phyloP scores from a whole-genome alignment of 164 flowering plant genomes.

The Akebia trifoliata region DNA sequence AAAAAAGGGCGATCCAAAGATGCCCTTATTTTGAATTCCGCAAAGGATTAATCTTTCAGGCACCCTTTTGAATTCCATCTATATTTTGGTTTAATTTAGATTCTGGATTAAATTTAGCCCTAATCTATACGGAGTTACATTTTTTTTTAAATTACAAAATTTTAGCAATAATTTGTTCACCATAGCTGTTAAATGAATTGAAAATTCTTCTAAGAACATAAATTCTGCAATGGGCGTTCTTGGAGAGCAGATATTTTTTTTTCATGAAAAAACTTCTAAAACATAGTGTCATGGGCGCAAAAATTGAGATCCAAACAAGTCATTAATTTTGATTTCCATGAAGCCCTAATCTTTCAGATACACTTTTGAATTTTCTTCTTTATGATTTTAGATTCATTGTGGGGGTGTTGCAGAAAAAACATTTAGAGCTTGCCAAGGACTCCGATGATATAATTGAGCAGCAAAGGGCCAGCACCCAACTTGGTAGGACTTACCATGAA shows the following conservation, averaged over 20 bases:
- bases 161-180: too few species aligned
- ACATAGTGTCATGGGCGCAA: not conserved
- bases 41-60: too few species aligned
- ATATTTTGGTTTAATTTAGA: not conserved
- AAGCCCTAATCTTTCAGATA: too few species aligned
- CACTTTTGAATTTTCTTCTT: not conserved
- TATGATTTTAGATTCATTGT: not conserved
- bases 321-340: not conserved
- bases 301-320: not conserved
- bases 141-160: too few species aligned
- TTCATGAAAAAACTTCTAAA: too few species aligned
- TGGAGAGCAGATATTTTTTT: too few species aligned
- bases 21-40: too few species aligned
- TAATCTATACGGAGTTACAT: too few species aligned
- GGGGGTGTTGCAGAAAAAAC: constrained; percentile 65
- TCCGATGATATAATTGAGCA: constrained; percentile 68
- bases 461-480: constrained; percentile 94
- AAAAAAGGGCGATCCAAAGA: not conserved
- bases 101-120: not conserved
- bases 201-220: too few species aligned
- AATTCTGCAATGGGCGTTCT: too few species aligned
- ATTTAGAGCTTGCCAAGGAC: constrained; percentile 80
- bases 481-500: constrained; percentile 94
- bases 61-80: too few species aligned
- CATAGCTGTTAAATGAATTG: too few species aligned